Evolutionary conservation across 352 stramenopile species (phyloP), one percentile per base, ranked within the genome.

Genomic region (Phytopythium chamaehyphon): DNA sequence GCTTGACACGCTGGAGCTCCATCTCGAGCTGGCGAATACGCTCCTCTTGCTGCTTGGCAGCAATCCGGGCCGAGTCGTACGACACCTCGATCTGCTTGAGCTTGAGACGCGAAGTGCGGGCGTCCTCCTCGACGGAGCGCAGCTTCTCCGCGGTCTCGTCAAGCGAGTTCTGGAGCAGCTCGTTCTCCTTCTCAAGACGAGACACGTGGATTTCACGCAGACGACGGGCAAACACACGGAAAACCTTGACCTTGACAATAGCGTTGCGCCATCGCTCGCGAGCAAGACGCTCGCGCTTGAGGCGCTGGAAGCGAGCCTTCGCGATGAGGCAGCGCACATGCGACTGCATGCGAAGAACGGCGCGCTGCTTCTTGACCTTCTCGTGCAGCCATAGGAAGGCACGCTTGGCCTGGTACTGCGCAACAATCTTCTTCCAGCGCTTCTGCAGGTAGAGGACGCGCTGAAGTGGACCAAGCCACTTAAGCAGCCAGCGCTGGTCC

Each of bases 391-490:
- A 88, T n/a, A 94, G 37, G 61, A 94, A 92, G 8, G 75, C 81
- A 51, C 77, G 79, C 58, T 91, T 91, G 18, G 77, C 81, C 28
- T 78, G 47, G 31, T 85, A 91, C 52, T 91, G 79, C 8, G 75
- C 66, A 22, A 69, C 80, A 10, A 88, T 73, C 64, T 88, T 90
- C 56, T 88, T 88, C 76, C 83, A 94, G 16, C 84, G 75, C 55
- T 91, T 92, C 42, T 94, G 83, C 45, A 94, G 45, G 62, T 92
- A 94, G 57, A 94, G 87, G 3, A 90, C 75, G 15, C 77, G 77
- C 54, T 91, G 75, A 19, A 94, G 51, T 36, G 83, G 83, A 3
- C 81, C 83, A 8, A 94, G 66, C 83, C 83, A 94, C 59, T 86
- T 90, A n/a, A 94, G 68, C 24, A 94, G 46, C 83, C 83, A 94